Percentiles rank a stretch among this genome's conserved stretches.
Conservation (phyloP, 2,329 filamentous ascomycete genomes). For the Sporothrix sp. region DNA sequence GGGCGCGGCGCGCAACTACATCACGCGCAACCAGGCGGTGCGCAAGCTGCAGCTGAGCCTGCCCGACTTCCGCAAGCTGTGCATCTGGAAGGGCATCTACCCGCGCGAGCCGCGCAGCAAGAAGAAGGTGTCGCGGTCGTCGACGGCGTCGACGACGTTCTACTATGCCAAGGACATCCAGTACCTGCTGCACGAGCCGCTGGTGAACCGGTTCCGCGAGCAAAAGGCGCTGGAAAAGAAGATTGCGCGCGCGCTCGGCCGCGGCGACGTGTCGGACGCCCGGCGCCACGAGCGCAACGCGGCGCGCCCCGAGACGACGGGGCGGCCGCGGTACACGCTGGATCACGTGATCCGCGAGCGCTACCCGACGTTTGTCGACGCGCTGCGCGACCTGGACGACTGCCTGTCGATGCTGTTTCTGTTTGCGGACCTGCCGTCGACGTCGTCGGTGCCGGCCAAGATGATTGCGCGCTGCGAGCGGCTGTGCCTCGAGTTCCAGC, state of each 20-base stretch:
- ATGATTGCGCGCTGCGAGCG: conserved; percentile 93
- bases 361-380: conserved; percentile 94
- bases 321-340: conserved; percentile 79
- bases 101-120: conserved; percentile 92
- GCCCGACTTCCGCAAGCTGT: conserved; percentile 93
- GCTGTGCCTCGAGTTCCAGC: conserved; percentile 89
- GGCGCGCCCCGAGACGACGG: conserved; percentile 77
- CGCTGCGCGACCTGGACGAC: conserved; percentile 89
- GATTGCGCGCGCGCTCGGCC: conserved; percentile 82
- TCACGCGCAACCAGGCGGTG: conserved; percentile 92
- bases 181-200: conserved; percentile 92
- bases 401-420: conserved; percentile 94
- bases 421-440: conserved; percentile 92
- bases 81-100: conserved; percentile 99
- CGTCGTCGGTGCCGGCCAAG: conserved; percentile 80
- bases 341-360: conserved; percentile 97
- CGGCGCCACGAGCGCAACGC: conserved; percentile 80
- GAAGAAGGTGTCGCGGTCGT: conserved; percentile 90
- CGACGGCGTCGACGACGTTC: conserved; percentile 86
- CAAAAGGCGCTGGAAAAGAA: conserved; percentile 97
- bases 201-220: conserved; percentile 89
- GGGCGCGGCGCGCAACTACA: conserved; percentile 95
- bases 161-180: conserved; percentile 92
- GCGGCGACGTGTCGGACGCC: conserved; percentile 84
- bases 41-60: conserved; percentile 96